Evolutionary conservation across 2,329 filamentous ascomycete species (phyloP).

Genomic region (Aspergillus clavatus): DNA sequence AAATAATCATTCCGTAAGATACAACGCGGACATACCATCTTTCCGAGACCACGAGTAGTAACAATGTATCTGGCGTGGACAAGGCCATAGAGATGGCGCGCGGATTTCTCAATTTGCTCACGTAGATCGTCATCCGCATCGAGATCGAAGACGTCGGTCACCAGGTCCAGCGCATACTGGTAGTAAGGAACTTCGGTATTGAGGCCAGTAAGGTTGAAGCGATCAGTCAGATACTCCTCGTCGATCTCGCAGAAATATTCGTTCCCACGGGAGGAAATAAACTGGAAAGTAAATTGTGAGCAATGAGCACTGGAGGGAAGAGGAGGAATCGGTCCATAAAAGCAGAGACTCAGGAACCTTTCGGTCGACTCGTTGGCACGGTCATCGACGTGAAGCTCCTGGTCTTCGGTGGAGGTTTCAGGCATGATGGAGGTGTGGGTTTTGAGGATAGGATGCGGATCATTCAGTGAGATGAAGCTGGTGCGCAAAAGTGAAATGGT

Average conservation of each 20-base stretch:
- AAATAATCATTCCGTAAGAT: background rate
- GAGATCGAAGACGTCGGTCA: conserved; percentile 97
- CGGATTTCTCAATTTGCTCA: conserved; percentile 96
- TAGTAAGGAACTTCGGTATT: conserved; percentile 99
- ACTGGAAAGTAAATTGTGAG: conserved; percentile 52
- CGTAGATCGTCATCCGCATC: conserved; percentile 98
- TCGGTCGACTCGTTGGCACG: background rate
- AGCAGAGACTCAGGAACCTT: background rate
- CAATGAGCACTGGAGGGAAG: background rate
- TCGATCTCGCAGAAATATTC: conserved; percentile 99
- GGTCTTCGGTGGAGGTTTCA: background rate
- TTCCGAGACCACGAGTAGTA: conserved; percentile 84
- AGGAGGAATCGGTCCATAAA: background rate
- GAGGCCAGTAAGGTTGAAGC: conserved; percentile 94
- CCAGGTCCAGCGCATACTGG: conserved; percentile 94
- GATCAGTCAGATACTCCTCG: conserved; percentile 95
- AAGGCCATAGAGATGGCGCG: conserved; percentile 88
- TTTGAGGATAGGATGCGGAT: background rate
- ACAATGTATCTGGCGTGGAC: conserved; percentile 97
- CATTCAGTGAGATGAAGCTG: background rate
- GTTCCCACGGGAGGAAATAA: conserved; percentile 94
- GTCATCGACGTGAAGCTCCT: background rate
- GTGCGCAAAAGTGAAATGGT: background rate
- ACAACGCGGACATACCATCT: conserved; percentile 70
- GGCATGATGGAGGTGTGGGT: background rate